phyloP scores from a whole-genome alignment of 2,329 filamentous ascomycete species.

The Fusarium proliferatum region DNA sequence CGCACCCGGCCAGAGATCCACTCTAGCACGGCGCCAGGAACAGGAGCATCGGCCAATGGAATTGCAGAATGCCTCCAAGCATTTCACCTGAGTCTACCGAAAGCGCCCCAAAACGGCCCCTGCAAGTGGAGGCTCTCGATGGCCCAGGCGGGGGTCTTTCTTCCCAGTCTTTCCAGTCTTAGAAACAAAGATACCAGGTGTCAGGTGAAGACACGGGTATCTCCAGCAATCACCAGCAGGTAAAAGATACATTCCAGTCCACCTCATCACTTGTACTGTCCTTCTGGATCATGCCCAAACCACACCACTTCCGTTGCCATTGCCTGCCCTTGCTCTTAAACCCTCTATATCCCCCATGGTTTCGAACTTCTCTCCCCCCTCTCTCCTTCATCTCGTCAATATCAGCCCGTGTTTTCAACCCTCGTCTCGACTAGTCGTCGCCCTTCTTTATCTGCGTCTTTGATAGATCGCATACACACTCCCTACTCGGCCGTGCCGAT shows the following conservation, averaged over 20 bases:
- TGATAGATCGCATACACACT: constrained; percentile 59
- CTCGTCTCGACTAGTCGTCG: constrained; percentile 41
- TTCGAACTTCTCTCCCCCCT: constrained; percentile 29
- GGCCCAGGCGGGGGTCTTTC: not conserved
- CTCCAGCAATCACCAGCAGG: not conserved
- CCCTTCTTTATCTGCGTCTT: constrained; percentile 57
- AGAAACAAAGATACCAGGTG: constrained; percentile 27
- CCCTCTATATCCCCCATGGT: constrained; percentile 30
- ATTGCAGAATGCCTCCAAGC: constrained; percentile 9
- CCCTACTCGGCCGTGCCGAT: constrained; percentile 52
- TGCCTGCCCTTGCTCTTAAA: constrained; percentile 34
- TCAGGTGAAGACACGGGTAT: constrained; percentile 14
- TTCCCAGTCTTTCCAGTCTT: not conserved
- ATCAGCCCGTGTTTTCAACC: constrained; percentile 36
- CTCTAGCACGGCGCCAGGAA: constrained; percentile 23
- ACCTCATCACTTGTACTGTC: constrained; percentile 17
- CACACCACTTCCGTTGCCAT: constrained; percentile 5
- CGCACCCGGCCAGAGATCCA: constrained; percentile 9
- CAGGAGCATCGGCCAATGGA: constrained; percentile 14
- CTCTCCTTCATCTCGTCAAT: constrained; percentile 41
- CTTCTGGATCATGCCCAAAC: not conserved
- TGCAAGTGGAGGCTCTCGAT: constrained; percentile 34
- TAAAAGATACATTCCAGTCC: constrained; percentile 10
- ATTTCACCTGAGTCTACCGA: constrained; percentile 21
- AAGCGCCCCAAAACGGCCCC: constrained; percentile 30